Conservation (phyloP, 192 early-diverging fungal genomes). For the Backusella luteola region DNA sequence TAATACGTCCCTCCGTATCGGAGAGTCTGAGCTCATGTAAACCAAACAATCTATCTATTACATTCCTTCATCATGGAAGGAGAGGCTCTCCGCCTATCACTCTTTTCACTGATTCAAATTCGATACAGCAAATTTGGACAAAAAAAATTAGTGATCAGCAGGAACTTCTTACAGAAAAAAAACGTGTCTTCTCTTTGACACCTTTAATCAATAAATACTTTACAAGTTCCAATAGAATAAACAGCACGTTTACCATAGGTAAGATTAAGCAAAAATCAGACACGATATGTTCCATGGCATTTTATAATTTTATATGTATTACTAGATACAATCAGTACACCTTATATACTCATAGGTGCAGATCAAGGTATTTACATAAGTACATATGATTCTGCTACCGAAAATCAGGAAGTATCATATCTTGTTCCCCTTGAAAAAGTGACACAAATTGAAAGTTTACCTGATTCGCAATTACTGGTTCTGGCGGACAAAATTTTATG, state of each 20-base stretch:
- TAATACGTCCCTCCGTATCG: not conserved
- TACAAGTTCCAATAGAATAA: conserved; percentile 53
- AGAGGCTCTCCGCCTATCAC: conserved; percentile 59
- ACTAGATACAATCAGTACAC: conserved; percentile 30
- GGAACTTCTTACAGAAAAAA: conserved; percentile 30
- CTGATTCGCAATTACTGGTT: conserved; percentile 75
- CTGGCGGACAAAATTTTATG: conserved; percentile 73
- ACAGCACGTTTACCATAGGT: conserved; percentile 35
- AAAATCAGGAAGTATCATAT: conserved; percentile 32
- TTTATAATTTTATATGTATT: not conserved
- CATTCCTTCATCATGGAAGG: conserved; percentile 73
- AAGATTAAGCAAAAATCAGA: not conserved
- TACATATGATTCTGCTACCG: not conserved
- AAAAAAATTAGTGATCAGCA: conserved; percentile 73
- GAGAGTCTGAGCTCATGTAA: not conserved
- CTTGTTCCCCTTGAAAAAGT: conserved; percentile 74
- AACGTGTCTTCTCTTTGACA: conserved; percentile 49
- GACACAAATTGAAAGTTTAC: conserved; percentile 81
- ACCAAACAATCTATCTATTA: conserved; percentile 58
- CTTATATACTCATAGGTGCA: conserved; percentile 68
- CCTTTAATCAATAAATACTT: conserved; percentile 44
- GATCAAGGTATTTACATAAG: conserved; percentile 79
- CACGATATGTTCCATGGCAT: not conserved
- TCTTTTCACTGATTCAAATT: conserved; percentile 66
- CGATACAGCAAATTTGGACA: conserved; percentile 79